Base-by-base conservation (phyloP, 2,329 filamentous ascomycete genomes). In the Botrytis fabae region DNA sequence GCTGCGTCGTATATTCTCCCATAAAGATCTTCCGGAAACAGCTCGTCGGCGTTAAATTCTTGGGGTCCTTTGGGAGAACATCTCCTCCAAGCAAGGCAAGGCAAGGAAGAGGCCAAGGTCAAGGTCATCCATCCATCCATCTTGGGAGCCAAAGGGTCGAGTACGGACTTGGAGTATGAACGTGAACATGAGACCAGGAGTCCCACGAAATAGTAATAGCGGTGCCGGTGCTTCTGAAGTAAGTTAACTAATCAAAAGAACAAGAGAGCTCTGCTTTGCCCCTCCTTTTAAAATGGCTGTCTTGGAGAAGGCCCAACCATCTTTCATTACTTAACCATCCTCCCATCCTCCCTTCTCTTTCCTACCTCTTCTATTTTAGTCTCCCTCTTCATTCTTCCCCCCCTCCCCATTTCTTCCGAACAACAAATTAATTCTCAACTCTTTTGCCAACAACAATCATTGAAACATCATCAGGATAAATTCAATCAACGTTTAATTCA, bases 401-500 rank as follows among this genome's bases (percentile, higher is more conserved):
- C 51, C 5, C 7, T 14, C 51, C 51, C 51, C 51, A 57, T 57
- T 57, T 60, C 51, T 48, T 32, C 44, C 60, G 28, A 57, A 38
- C 60, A 64, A 28, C 69, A 62, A n/a, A 51, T 42, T 46, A 22
- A 20, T 65, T 64, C 59, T 42, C 69, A 51, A 57, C 59, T 10
- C 51, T 57, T 57, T 40, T n/a, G 14, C 18, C 69, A 69, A 51
- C 69, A 71, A 71, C 44, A 51, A 71, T 65, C 69, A 64, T 64
- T 71, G 60, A 65, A 35, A 42, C 18, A 64, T 46, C 69, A 64
- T 54, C 57, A 71, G 69, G 44, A 71, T 57, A 71, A 71, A 64
- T 65, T 71, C 28, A 71, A 65, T 65, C 60, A 71, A 57, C 69
- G 69, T 71, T 63, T 71, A 46, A 71, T 46, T 66, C 46, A 66